Evolutionary conservation across 2,329 filamentous ascomycete species (phyloP).

Genomic region (Cladosporium cucumerinum): DNA sequence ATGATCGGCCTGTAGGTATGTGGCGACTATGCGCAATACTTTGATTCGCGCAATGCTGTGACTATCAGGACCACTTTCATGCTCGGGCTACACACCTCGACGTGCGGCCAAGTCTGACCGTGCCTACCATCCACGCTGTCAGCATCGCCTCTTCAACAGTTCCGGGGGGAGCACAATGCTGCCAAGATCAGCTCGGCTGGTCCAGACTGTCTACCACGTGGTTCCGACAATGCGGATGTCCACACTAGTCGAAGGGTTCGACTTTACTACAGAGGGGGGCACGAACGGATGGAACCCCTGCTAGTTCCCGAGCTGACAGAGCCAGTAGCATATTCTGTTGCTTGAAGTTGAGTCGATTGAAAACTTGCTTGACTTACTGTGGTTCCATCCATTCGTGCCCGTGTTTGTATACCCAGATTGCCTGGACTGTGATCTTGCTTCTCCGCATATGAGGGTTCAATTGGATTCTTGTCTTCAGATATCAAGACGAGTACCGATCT

Average conservation of each 20-base stretch:
- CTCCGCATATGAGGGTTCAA: not conserved
- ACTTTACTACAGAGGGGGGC: too few relatives aligned
- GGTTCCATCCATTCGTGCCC: too few relatives aligned
- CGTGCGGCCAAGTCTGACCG: not conserved
- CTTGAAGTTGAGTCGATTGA: too few relatives aligned
- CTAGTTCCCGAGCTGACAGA: too few relatives aligned
- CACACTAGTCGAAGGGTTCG: not conserved
- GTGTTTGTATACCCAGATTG: too few relatives aligned
- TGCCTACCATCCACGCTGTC: not conserved
- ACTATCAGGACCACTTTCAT: not conserved
- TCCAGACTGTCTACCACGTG: not conserved
- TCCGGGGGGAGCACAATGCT: not conserved
- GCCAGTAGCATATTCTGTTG: too few relatives aligned
- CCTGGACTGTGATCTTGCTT: not conserved
- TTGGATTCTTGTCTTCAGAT: not conserved
- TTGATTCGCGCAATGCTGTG: too few relatives aligned
- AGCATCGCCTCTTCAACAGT: not conserved
- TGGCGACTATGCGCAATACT: not conserved
- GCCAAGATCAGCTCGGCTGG: not conserved
- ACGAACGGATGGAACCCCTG: too few relatives aligned
- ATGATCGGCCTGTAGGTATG: not conserved
- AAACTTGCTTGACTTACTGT: too few relatives aligned
- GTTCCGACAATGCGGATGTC: not conserved
- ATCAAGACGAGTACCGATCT: not conserved
- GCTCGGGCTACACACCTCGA: not conserved